A percentile compares a stretch with the other conserved stretches of the same genome.
Evolutionary conservation across 768 basidiomycete species (phyloP).

Genomic region (Boletus subparvulus): DNA sequence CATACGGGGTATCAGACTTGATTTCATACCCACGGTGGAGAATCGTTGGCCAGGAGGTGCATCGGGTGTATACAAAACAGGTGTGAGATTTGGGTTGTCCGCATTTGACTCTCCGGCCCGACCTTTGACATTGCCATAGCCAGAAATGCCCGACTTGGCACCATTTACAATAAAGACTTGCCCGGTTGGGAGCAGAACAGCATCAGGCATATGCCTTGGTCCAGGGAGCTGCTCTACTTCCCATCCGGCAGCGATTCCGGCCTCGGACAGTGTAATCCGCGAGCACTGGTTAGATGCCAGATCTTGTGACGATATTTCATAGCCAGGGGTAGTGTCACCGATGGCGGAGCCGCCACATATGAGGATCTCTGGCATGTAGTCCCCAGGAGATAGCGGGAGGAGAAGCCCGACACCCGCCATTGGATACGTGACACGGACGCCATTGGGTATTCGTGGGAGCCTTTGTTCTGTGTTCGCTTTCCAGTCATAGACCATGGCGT

Average conservation of each 20-base stretch:
- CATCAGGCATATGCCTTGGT: constrained; percentile 75
- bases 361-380: constrained; percentile 68
- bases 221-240: constrained; percentile 72
- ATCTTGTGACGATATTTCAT: constrained; percentile 69
- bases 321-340: constrained; percentile 57
- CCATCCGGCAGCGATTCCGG: constrained; percentile 70
- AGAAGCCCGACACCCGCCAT: constrained; percentile 77
- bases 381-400: constrained; percentile 64
- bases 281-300: constrained; percentile 73
- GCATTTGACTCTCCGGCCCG: constrained; percentile 80
- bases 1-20: constrained; percentile 67
- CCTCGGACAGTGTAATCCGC: constrained; percentile 61
- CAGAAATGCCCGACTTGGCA: constrained; percentile 68
- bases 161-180: constrained; percentile 76
- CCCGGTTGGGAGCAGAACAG: constrained; percentile 79
- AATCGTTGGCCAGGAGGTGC: constrained; percentile 59
- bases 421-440: constrained; percentile 79
- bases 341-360: constrained; percentile 76
- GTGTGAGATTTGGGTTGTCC: constrained; percentile 64
- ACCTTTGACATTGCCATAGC: constrained; percentile 70
- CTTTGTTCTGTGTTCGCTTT: constrained; percentile 54
- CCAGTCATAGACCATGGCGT: constrained; percentile 83
- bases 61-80: constrained; percentile 66
- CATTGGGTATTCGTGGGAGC: constrained; percentile 71
- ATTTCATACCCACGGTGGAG: constrained; percentile 53